Evolutionary conservation across 2,329 filamentous ascomycete genomes (phyloP).

Genomic region (Penicillium sp.): DNA sequence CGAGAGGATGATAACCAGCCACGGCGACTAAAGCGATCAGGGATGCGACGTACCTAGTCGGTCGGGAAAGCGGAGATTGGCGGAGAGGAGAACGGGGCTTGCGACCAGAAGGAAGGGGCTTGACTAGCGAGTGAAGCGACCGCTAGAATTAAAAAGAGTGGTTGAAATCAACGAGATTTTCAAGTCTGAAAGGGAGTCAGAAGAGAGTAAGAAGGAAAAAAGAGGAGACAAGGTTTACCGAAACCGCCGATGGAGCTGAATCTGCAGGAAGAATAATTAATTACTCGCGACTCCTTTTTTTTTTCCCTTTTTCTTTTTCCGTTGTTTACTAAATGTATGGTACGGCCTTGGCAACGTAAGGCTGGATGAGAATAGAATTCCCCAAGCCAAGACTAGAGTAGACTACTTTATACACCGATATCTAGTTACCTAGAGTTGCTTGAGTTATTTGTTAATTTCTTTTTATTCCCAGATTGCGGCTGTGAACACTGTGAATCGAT

Average conservation of each 20-base stretch:
- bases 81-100: not conserved
- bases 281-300: not conserved
- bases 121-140: not conserved
- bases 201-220: slow-evolving; percentile 7
- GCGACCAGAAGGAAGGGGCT: not conserved
- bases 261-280: not conserved
- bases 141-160: not conserved
- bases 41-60: not conserved
- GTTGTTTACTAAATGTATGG: not conserved
- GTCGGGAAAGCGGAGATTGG: not conserved
- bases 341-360: not conserved
- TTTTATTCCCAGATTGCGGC: not conserved
- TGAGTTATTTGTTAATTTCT: not conserved
- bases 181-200: not conserved
- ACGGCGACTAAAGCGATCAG: not conserved
- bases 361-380: not conserved
- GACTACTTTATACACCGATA: not conserved
- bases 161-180: not conserved
- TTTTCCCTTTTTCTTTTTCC: not conserved
- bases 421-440: not conserved
- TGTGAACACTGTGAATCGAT: not conserved
- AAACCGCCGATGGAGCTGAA: slow-evolving; percentile 3
- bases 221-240: slow-evolving; percentile 17
- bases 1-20: not conserved
- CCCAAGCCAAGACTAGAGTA: not conserved